phyloP scores from a whole-genome alignment of 2,329 filamentous ascomycete genomes.

The Scedosporium boydii region DNA sequence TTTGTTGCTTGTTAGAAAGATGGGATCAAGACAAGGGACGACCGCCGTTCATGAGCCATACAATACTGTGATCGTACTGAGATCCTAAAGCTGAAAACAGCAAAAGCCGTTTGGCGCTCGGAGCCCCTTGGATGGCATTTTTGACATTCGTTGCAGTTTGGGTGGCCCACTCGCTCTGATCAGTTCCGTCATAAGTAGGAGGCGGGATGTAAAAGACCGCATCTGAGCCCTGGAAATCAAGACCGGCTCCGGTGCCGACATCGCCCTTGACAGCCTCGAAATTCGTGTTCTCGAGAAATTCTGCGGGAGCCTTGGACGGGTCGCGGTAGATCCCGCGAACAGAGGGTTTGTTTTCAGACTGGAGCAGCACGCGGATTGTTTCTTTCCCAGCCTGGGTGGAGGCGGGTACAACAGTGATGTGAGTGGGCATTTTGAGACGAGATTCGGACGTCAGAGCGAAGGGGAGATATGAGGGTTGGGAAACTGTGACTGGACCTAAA shows the following conservation, averaged over 20 bases:
- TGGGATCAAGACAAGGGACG: background rate
- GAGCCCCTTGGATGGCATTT: constrained; percentile 12
- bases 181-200: constrained; percentile 15
- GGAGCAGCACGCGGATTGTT: constrained; percentile 18
- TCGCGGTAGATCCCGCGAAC: constrained; percentile 22
- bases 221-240: constrained; percentile 20
- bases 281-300: constrained; percentile 17
- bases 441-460: background rate
- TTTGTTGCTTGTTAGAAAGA: background rate
- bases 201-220: constrained; percentile 25
- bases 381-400: constrained; percentile 22
- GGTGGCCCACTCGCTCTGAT: constrained; percentile 15
- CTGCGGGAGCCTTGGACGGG: constrained; percentile 17
- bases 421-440: constrained; percentile 15
- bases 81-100: constrained; percentile 20
- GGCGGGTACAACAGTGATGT: constrained; percentile 23
- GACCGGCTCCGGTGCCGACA: constrained; percentile 13
- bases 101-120: constrained; percentile 14
- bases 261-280: constrained; percentile 22
- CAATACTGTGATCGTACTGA: constrained; percentile 19
- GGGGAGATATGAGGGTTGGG: background rate
- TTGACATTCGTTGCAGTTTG: constrained; percentile 15
- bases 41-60: constrained; percentile 9
- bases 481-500: no score
- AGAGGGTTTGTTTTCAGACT: constrained; percentile 10